Conservation (phyloP, 257 asterid species). For the Solanum megistacrolobum region DNA sequence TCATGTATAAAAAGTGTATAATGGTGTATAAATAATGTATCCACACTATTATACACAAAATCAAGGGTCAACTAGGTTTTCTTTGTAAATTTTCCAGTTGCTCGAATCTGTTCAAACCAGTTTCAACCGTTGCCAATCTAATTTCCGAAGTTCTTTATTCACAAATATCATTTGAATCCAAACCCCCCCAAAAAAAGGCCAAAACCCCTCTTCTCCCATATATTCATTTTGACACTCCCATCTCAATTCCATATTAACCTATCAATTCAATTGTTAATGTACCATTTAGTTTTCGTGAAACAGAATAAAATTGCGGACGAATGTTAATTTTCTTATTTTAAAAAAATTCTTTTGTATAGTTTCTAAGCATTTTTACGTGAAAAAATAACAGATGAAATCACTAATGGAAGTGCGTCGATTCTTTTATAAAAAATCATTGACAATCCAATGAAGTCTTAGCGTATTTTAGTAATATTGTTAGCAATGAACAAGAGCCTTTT, state of each 20-base stretch:
- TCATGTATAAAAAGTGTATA: not conserved
- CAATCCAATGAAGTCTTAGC: not conserved
- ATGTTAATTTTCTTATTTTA: rapidly evolving
- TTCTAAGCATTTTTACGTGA: not conserved
- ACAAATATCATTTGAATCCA: not conserved
- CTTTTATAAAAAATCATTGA: not conserved
- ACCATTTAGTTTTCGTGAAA: not conserved
- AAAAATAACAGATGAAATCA: not conserved
- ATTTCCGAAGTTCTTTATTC: not conserved
- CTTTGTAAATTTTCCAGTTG: not conserved
- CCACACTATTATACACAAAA: not conserved
- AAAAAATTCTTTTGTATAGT: too few species aligned
- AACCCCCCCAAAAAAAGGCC: not conserved
- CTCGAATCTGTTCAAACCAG: not conserved
- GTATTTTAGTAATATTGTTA: not conserved
- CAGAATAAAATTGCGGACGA: not conserved
- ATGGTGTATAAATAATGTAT: not conserved
- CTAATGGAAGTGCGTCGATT: not conserved
- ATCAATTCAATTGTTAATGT: not conserved
- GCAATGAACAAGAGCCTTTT: not conserved
- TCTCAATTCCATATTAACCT: not conserved
- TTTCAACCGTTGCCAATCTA: not conserved
- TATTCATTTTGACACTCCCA: not conserved
- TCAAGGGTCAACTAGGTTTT: not conserved
- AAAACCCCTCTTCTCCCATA: not conserved